Conservation (phyloP, 2,329 filamentous ascomycete species). For the Rosellinia necatrix region DNA sequence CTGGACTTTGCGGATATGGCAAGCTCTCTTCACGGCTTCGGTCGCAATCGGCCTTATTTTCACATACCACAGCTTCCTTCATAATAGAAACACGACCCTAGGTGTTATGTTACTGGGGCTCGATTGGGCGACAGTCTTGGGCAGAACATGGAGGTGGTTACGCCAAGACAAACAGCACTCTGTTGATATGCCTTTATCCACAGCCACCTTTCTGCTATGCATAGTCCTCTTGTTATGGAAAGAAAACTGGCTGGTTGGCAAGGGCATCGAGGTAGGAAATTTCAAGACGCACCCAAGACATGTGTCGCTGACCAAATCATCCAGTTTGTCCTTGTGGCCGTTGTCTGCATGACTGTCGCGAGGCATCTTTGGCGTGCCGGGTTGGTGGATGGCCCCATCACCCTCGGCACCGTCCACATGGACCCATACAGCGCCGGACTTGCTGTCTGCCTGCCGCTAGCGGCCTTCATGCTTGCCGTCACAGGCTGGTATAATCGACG, state of each 20-base stretch:
- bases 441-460: conserved; percentile 21
- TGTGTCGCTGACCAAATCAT: conserved; percentile 10
- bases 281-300: background rate
- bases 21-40: conserved; percentile 17
- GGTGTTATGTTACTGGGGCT: conserved; percentile 26
- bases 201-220: conserved; percentile 20
- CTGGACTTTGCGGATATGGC: conserved; percentile 17
- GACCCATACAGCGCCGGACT: conserved; percentile 23
- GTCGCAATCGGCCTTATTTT: conserved; percentile 25
- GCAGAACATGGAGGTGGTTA: conserved; percentile 18
- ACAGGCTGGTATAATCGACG: conserved; percentile 27
- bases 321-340: conserved; percentile 23
- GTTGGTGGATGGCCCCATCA: conserved; percentile 19
- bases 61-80: conserved; percentile 29
- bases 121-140: conserved; percentile 18
- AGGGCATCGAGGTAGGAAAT: conserved; percentile 24
- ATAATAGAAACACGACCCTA: conserved; percentile 29
- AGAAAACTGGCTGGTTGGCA: conserved; percentile 29
- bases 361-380: conserved; percentile 23
- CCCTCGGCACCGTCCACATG: conserved; percentile 2
- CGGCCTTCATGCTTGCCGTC: conserved; percentile 18
- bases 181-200: conserved; percentile 22
- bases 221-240: conserved; percentile 22
- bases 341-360: conserved; percentile 18
- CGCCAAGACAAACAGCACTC: conserved; percentile 16